Evolutionary conservation across 2,329 filamentous ascomycete species (phyloP).

Genomic region (Fusarium phyllophilum): DNA sequence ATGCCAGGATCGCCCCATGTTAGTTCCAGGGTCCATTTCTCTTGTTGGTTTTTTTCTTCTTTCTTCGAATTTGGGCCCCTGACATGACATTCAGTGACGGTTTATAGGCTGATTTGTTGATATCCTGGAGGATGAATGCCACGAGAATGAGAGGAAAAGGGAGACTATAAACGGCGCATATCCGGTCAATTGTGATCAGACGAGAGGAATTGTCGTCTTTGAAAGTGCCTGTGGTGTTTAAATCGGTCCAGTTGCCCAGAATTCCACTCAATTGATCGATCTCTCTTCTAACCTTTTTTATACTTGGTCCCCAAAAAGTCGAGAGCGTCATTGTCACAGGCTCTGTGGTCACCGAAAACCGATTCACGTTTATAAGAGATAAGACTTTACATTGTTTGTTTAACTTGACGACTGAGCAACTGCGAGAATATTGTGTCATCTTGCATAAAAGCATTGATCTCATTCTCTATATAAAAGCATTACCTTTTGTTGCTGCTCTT

Average conservation of each 20-base stretch:
- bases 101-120: conserved; percentile 33
- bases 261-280: conserved; percentile 10
- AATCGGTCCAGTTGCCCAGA: conserved; percentile 13
- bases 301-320: conserved; percentile 8
- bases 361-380: not conserved
- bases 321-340: conserved; percentile 33
- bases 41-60: not conserved
- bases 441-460: not conserved
- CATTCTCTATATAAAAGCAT: not conserved
- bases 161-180: conserved; percentile 31
- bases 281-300: not conserved
- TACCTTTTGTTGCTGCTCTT: not conserved
- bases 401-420: not conserved
- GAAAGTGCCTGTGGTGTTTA: conserved; percentile 7
- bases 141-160: conserved; percentile 14
- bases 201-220: not conserved
- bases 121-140: conserved; percentile 1
- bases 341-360: conserved; percentile 31
- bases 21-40: conserved; percentile 13
- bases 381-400: not conserved
- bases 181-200: conserved; percentile 27
- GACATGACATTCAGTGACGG: conserved; percentile 22
- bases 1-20: conserved; percentile 16
- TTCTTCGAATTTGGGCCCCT: not conserved
- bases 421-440: conserved; percentile 3